Base-by-base conservation (phyloP, 179 eudicot species). In the Camellia oleifera region DNA sequence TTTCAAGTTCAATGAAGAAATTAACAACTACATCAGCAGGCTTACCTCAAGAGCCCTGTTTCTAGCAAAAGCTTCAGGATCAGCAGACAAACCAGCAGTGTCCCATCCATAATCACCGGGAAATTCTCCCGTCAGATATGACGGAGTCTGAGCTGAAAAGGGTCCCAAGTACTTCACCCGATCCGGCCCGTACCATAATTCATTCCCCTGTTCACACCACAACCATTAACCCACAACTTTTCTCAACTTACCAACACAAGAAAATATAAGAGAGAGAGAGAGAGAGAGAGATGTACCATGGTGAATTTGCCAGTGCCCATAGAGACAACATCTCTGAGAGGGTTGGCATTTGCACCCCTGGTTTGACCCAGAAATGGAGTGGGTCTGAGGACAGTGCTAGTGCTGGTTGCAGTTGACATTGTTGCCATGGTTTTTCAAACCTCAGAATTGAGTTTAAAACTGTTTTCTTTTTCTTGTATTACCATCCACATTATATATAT, bases 41-140 rank as follows among this genome's bases (percentile, higher is more conserved):
- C 1, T 76, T 81, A 94, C 98, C 97, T 94, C 98, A 88, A 94
- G 98, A 82, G 97, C 98, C 85, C 98, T 83, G 89, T 94, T 94
- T 78, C 70, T 89, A 75, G 98, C 93, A 74, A 92, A 94, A 58
- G 97, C 97, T 86, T 94, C 95, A 3, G 97, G 97, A 81, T 94
- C 97, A 69, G 98, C 97, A 9, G 93, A 94, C 18, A 94, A 88
- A 14, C 98, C 97, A 79, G 98, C 98, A 81, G 97, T 94, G 85
- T 94, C 98, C 98, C 98, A 94, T 0, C 98, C 97, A 18, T 94
- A 94, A 74, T 94, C 98, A 56, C 97, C 98, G 4, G 97, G 98
- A 60, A 92, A 94, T 79, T 94, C 97, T 65, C 95, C 97, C 1
- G 81, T 94, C 79, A 94, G 74, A 88, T 92, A 92, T 0, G 97